These are phyloP conservation scores for Neurospora sp. DNA, from an alignment of 495 filamentous ascomycete species.

Conservation along the genomic window DNA sequence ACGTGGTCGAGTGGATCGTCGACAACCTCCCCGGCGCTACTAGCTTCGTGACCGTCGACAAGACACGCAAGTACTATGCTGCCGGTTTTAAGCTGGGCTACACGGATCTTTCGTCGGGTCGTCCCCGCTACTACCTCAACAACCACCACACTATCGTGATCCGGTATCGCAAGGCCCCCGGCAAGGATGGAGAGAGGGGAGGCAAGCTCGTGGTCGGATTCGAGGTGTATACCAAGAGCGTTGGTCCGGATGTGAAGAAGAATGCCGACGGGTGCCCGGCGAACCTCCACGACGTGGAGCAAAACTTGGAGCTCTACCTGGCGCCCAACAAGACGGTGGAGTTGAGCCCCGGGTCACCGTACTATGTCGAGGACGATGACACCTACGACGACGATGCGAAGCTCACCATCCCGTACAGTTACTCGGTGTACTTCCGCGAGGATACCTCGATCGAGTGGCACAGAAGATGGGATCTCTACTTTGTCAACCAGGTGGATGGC, in stretches of 20 bases:
- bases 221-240: conserved; percentile 85
- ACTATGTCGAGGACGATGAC: conserved; percentile 41
- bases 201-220: conserved; percentile 85
- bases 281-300: conserved; percentile 50
- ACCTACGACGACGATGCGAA: conserved; percentile 55
- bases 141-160: conserved; percentile 89
- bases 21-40: conserved; percentile 92
- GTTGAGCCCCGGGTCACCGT: conserved; percentile 48
- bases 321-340: conserved; percentile 46
- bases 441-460: conserved; percentile 76
- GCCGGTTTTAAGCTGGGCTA: conserved; percentile 92
- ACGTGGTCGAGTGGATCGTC: conserved; percentile 92
- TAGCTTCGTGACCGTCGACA: conserved; percentile 85
- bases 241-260: conserved; percentile 51
- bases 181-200: conserved; percentile 53
- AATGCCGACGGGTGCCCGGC: conserved; percentile 53
- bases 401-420: conserved; percentile 77
- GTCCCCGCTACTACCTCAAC: conserved; percentile 69
- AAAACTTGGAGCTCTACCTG: conserved; percentile 60
- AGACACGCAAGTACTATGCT: conserved; percentile 82
- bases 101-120: conserved; percentile 55
- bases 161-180: conserved; percentile 68
- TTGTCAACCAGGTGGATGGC: conserved; percentile 81
- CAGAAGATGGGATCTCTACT: conserved; percentile 87
- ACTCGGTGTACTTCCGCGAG: conserved; percentile 88